Percentiles rank a stretch among this genome's conserved stretches.
Evolutionary conservation across 345 rosid genomes (phyloP).

Genomic region (Brassica nigra): DNA sequence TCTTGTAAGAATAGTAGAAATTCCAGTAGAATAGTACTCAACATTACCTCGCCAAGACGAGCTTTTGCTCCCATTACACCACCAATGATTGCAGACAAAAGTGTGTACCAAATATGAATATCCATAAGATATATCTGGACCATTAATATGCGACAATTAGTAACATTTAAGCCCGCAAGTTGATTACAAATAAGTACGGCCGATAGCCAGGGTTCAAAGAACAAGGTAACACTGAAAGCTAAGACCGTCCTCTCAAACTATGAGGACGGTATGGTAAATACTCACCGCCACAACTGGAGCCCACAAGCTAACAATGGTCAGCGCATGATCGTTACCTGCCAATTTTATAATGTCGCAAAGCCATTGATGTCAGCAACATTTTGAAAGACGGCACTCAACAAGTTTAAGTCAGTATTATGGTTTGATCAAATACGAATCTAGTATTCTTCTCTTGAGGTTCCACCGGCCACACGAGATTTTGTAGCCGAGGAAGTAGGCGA

Average conservation of each 20-base stretch:
- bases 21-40: constrained; percentile 11
- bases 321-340: constrained; percentile 77
- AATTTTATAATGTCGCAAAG: constrained; percentile 39
- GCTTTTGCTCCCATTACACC: constrained; percentile 99
- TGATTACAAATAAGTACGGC: constrained; percentile 1
- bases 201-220: constrained; percentile 25
- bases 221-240: not conserved
- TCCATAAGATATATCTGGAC: constrained; percentile 93
- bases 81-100: constrained; percentile 90
- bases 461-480: not conserved
- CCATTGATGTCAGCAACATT: constrained; percentile 20
- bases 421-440: constrained; percentile 17
- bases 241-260: not conserved
- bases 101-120: constrained; percentile 90
- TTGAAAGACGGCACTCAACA: constrained; percentile 16
- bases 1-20: constrained; percentile 5
- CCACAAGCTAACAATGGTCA: constrained; percentile 90
- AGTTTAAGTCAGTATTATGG: constrained; percentile 19
- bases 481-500: not conserved
- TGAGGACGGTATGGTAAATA: constrained; percentile 21
- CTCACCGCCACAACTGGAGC: constrained; percentile 98
- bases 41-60: constrained; percentile 92
- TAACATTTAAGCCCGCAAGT: constrained; percentile 10
- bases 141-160: constrained; percentile 18
- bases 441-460: not conserved